A percentile compares a stretch with the other conserved stretches of the same genome.
phyloP scores from a whole-genome alignment of 768 basidiomycete genomes.

The Boletus bicolor region DNA sequence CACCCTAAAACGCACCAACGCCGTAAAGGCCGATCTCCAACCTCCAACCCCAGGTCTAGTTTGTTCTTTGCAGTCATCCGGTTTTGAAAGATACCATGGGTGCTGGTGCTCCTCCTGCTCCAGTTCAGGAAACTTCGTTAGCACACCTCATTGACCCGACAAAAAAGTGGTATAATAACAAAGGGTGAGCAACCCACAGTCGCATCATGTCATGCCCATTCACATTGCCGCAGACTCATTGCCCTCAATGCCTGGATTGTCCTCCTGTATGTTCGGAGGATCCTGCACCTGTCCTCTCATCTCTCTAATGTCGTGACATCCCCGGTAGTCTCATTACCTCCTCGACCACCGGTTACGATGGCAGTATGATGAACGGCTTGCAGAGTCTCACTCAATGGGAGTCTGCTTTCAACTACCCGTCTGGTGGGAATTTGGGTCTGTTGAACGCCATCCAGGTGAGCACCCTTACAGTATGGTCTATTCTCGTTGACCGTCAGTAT shows the following conservation, averaged over 20 bases:
- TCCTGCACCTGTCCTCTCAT: not conserved
- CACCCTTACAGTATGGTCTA: not conserved
- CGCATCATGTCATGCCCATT: not conserved
- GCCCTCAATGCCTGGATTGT: slow-evolving; percentile 67
- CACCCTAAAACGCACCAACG: not conserved
- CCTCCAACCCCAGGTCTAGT: slow-evolving; percentile 28
- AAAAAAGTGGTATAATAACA: slow-evolving; percentile 76
- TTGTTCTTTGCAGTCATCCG: not conserved
- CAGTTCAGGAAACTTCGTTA: slow-evolving; percentile 37
- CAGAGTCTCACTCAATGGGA: slow-evolving; percentile 70
- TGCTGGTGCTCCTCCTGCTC: slow-evolving; percentile 40
- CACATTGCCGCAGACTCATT: slow-evolving; percentile 44
- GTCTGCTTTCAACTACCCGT: slow-evolving; percentile 54
- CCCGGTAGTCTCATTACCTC: slow-evolving; percentile 61
- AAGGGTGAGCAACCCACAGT: slow-evolving; percentile 40
- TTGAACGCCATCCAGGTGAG: slow-evolving; percentile 70
- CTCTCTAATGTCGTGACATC: not conserved
- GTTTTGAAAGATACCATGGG: slow-evolving; percentile 41
- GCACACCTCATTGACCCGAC: slow-evolving; percentile 58
- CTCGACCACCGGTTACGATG: slow-evolving; percentile 73
- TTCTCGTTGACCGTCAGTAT: no score
- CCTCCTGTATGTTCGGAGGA: slow-evolving; percentile 47
- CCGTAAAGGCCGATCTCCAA: slow-evolving; percentile 14
- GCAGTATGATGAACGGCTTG: slow-evolving; percentile 77
- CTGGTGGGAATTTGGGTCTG: slow-evolving; percentile 57